Percentiles rank a stretch among this genome's conserved stretches.
Conservation (phyloP, 2,329 filamentous ascomycete species). For the Gnomoniopsis sp. region DNA sequence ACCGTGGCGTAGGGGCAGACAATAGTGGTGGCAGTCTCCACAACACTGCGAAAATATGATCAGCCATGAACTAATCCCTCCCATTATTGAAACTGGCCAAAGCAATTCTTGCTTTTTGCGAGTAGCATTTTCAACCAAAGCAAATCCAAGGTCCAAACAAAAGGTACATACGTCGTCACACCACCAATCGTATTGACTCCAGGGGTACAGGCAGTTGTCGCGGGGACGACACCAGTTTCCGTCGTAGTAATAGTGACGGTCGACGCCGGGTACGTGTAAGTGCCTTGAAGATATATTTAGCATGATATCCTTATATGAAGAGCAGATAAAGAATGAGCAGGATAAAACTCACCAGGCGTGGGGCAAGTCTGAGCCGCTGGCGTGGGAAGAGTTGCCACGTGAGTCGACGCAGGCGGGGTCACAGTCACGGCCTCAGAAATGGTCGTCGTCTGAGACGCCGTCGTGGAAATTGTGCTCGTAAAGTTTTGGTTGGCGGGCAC, state of each 20-base stretch:
- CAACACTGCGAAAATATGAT: conserved; percentile 34
- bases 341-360: conserved; percentile 45
- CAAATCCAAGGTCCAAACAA: not conserved
- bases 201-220: conserved; percentile 57
- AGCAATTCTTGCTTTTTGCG: not conserved
- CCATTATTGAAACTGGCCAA: not conserved
- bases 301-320: not conserved
- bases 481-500: conserved; percentile 17
- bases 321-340: not conserved
- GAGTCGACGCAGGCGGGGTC: conserved; percentile 36
- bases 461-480: conserved; percentile 23
- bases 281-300: conserved; percentile 32
- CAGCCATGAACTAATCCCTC: not conserved
- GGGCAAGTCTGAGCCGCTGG: conserved; percentile 52
- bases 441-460: conserved; percentile 26
- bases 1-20: conserved; percentile 65
- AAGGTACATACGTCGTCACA: conserved; percentile 57
- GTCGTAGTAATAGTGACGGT: conserved; percentile 65
- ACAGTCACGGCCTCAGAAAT: conserved; percentile 32
- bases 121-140: not conserved
- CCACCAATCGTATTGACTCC: conserved; percentile 70
- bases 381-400: conserved; percentile 46
- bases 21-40: conserved; percentile 63
- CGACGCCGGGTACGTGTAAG: conserved; percentile 72
- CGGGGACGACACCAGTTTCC: conserved; percentile 63